Evolutionary conservation across 306 rosid species (phyloP).

Genomic region (Heteromeles arbutifolia): DNA sequence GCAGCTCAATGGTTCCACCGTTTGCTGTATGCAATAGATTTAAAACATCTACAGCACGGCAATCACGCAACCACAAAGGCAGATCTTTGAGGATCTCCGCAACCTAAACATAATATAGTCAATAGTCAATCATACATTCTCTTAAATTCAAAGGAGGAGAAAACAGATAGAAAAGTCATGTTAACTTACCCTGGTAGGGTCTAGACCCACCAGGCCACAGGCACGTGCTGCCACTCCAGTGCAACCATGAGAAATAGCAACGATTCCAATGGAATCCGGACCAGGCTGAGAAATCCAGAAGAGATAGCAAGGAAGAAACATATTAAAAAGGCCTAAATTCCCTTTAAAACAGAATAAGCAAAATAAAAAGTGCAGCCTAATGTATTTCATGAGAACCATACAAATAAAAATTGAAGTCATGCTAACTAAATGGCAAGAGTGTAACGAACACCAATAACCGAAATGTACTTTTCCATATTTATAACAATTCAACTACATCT

Average conservation of each 20-base stretch:
- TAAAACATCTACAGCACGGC: conserved; percentile 94
- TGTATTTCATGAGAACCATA: not conserved
- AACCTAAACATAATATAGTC: conserved; percentile 49
- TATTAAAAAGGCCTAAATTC: not conserved
- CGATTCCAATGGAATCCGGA: conserved; percentile 99
- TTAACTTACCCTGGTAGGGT: conserved; percentile 91
- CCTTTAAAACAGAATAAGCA: not conserved
- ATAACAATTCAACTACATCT: not conserved
- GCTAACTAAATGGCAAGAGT: not conserved
- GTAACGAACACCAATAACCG: not conserved
- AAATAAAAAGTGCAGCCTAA: not conserved
- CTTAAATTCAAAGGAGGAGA: conserved; percentile 9
- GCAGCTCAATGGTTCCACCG: conserved; percentile 99
- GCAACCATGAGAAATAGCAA: conserved; percentile 99
- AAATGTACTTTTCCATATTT: not conserved
- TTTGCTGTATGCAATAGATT: conserved; percentile 93
- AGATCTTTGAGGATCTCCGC: conserved; percentile 98
- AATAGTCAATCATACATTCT: conserved; percentile 2
- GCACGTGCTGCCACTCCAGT: conserved; percentile 99
- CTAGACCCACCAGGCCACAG: conserved; percentile 99
- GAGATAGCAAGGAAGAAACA: not conserved
- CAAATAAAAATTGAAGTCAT: not conserved
- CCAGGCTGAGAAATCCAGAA: conserved; percentile 70
- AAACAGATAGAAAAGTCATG: not conserved
- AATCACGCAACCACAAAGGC: conserved; percentile 92